Conservation (phyloP, 345 rosid species). For the Alliaria petiolata region DNA sequence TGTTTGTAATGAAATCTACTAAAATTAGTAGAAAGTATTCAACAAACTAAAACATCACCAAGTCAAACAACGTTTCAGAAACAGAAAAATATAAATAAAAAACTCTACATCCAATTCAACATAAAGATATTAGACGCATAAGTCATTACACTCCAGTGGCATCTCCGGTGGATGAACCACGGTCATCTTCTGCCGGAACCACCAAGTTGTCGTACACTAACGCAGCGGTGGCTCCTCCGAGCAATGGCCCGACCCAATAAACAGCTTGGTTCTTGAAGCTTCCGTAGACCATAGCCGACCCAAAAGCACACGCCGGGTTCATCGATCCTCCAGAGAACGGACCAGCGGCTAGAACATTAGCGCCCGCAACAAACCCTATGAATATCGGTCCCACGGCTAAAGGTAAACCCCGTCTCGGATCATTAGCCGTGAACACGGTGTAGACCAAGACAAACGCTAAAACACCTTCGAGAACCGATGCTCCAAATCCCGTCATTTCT, state of each 20-base stretch:
- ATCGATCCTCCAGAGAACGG: slow-evolving; percentile 91
- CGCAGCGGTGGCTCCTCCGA: slow-evolving; percentile 71
- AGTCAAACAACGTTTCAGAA: not conserved
- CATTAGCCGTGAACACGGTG: slow-evolving; percentile 57
- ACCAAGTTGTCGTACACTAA: slow-evolving; percentile 66
- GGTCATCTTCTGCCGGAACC: slow-evolving; percentile 38
- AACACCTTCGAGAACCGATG: slow-evolving; percentile 71
- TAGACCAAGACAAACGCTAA: slow-evolving; percentile 72
- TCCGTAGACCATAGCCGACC: slow-evolving; percentile 62
- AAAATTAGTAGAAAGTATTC: not conserved
- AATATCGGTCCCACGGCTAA: slow-evolving; percentile 50
- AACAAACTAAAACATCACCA: slow-evolving; percentile 1
- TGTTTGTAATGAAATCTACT: slow-evolving; percentile 14
- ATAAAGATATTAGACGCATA: not conserved
- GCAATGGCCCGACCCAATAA: slow-evolving; percentile 88
- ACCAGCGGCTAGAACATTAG: slow-evolving; percentile 63
- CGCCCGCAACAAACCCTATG: slow-evolving; percentile 72
- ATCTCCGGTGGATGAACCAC: slow-evolving; percentile 32
- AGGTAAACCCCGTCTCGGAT: slow-evolving; percentile 45
- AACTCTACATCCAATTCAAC: not conserved
- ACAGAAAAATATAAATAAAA: too few species aligned
- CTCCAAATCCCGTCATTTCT: slow-evolving; percentile 94
- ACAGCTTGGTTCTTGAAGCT: slow-evolving; percentile 85
- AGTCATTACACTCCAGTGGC: slow-evolving; percentile 36
- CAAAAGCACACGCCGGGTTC: slow-evolving; percentile 90